Conservation (phyloP, 169 alveolate species). For the Hammondia hammondi region DNA sequence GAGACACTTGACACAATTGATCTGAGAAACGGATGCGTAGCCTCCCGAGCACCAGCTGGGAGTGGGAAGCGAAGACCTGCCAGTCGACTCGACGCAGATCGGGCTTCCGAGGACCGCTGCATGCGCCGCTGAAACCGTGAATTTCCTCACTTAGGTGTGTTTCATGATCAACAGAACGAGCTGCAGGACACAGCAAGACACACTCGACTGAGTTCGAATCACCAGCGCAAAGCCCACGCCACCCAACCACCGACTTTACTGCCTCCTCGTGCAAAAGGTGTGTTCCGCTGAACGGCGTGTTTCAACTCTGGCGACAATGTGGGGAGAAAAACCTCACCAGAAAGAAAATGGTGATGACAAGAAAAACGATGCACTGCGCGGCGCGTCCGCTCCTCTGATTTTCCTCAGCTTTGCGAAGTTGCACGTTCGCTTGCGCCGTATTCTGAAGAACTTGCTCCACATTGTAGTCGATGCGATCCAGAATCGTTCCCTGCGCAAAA, state of each 20-base stretch:
- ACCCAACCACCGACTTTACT: too few species aligned
- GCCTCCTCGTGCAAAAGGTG: background rate
- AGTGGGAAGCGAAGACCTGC: background rate
- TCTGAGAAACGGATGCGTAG: background rate
- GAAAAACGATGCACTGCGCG: conserved; percentile 63
- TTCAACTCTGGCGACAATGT: background rate
- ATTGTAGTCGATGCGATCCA: conserved; percentile 75
- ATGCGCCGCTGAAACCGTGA: background rate
- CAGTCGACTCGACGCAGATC: conserved; percentile 1
- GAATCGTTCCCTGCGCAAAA: conserved; percentile 64
- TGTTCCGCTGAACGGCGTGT: background rate
- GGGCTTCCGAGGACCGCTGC: background rate
- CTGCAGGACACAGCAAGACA: conserved; percentile 27
- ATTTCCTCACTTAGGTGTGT: conserved; percentile 45
- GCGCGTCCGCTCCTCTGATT: conserved; percentile 62
- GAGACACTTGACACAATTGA: background rate
- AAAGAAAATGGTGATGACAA: conserved; percentile 49
- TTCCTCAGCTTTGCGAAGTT: conserved; percentile 69
- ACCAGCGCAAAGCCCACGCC: too few species aligned
- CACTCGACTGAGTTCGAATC: background rate
- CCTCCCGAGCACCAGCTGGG: background rate
- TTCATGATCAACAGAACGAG: conserved; percentile 53
- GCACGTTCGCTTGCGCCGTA: conserved; percentile 64
- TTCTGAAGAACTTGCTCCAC: conserved; percentile 69
- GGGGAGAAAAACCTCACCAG: conserved; percentile 28